These are phyloP conservation scores for Actinomucor elegans DNA, from an alignment of 371 early-diverging fungal species.

Conservation along the genomic window DNA sequence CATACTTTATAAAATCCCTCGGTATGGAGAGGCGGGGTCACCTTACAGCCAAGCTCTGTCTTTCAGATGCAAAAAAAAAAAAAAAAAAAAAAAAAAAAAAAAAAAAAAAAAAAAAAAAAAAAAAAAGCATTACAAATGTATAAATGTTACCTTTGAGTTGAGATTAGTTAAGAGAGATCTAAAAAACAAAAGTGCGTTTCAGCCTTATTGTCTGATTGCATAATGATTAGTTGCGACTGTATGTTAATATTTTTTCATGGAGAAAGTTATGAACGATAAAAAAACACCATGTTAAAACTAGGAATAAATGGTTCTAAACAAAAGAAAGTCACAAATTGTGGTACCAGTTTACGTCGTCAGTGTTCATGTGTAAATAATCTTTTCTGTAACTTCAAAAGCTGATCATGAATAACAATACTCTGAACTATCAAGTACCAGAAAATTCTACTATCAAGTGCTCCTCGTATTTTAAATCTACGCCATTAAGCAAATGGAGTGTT, in stretches of 20 bases:
- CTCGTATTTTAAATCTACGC: constrained; percentile 16
- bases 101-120: background rate
- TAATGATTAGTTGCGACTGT: background rate
- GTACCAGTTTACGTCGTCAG: no score
- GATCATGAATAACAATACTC: constrained; percentile 4
- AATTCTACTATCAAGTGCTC: constrained; percentile 8
- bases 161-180: constrained; percentile 6
- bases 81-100: background rate
- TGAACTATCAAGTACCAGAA: constrained; percentile 10
- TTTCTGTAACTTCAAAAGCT: constrained; percentile 6
- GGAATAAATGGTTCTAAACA: no score
- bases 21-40: constrained; percentile 19
- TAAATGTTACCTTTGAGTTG: constrained; percentile 8
- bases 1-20: no score
- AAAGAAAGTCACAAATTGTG: no score
- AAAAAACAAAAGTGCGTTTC: constrained; percentile 9
- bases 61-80: constrained; percentile 12
- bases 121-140: constrained; percentile 5
- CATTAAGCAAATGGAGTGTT: constrained; percentile 12
- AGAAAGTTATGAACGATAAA: background rate
- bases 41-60: constrained; percentile 20
- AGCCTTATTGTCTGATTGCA: constrained; percentile 5
- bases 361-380: no score
- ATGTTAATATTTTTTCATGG: background rate
- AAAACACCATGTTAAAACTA: background rate